Evolutionary conservation across 208 protist genomes (phyloP).

Genomic region (Trypanosomatidae sp.): DNA sequence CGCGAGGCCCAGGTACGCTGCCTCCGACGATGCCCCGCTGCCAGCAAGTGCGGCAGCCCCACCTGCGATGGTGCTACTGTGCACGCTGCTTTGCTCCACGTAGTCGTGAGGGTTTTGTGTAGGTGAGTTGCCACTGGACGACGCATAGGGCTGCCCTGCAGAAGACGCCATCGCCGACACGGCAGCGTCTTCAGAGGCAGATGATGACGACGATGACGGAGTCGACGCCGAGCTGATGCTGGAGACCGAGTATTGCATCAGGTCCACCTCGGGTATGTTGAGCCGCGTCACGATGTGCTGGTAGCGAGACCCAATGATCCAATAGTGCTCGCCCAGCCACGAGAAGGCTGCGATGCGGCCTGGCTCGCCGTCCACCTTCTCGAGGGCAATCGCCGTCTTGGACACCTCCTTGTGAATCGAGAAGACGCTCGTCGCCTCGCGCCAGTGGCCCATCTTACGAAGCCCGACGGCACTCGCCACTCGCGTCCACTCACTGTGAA

Average conservation of each 20-base stretch:
- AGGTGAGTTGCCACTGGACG: background rate
- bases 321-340: conserved; percentile 53
- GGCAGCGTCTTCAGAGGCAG: background rate
- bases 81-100: conserved; percentile 13
- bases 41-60: background rate
- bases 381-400: conserved; percentile 39
- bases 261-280: conserved; percentile 66
- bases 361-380: conserved; percentile 72
- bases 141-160: background rate
- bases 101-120: background rate
- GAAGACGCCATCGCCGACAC: background rate
- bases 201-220: conserved; percentile 2
- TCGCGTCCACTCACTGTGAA: conserved; percentile 17
- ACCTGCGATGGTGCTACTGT: conserved; percentile 7
- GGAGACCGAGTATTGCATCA: conserved; percentile 34
- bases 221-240: background rate
- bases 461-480: conserved; percentile 52
- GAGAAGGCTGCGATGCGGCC: conserved; percentile 61
- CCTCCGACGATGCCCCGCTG: conserved; percentile 9
- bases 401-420: conserved; percentile 34
- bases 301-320: conserved; percentile 59
- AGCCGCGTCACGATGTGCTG: conserved; percentile 66
- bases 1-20: conserved; percentile 27
- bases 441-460: conserved; percentile 73
- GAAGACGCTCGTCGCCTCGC: conserved; percentile 36